Evolutionary conservation across 176 grass and related monocot species (phyloP).

Genomic region (Bonia amplexicaulis): DNA sequence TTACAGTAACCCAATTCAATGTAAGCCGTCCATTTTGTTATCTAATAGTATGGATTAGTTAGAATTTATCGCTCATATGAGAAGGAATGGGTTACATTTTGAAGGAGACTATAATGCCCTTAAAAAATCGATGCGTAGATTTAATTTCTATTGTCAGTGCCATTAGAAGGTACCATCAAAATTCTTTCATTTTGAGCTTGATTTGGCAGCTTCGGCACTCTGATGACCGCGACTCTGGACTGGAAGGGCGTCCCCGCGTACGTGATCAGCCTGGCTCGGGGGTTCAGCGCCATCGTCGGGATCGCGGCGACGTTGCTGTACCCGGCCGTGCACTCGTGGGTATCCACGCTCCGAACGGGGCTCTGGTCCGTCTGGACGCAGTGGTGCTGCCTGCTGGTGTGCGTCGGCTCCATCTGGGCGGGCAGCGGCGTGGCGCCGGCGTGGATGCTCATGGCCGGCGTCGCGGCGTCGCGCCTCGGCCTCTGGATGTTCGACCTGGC

Average conservation of each 20-base stretch:
- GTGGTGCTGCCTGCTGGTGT: conserved; percentile 79
- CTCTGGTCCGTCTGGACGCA: conserved; percentile 88
- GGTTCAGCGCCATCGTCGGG: conserved; percentile 59
- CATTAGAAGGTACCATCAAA: no score
- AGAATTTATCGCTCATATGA: no score
- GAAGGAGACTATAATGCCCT: no score
- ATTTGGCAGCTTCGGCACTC: conserved; percentile 63
- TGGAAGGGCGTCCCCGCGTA: conserved; percentile 90
- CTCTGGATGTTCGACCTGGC: neutral
- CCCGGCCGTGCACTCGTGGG: conserved; percentile 49
- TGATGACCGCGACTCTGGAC: conserved; percentile 86
- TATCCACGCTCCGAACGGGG: conserved; percentile 71
- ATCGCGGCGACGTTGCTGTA: conserved; percentile 76
- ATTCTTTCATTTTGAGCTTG: no score
- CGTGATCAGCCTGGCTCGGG: conserved; percentile 67
- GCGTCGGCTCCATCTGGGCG: conserved; percentile 67
- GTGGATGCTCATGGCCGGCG: conserved; percentile 91
- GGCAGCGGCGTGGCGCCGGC: conserved; percentile 32
- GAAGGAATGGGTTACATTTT: no score
- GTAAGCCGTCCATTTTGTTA: no score
- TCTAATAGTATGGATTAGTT: no score
- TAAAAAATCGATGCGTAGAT: no score
- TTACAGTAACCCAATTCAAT: no score
- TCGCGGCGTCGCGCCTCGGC: conserved; percentile 52
- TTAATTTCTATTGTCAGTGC: no score